Percentiles rank a stretch among this genome's conserved stretches.
These are phyloP conservation scores for Solanum sejunctum DNA, from an alignment of 257 asterid species.

Conservation along the genomic window DNA sequence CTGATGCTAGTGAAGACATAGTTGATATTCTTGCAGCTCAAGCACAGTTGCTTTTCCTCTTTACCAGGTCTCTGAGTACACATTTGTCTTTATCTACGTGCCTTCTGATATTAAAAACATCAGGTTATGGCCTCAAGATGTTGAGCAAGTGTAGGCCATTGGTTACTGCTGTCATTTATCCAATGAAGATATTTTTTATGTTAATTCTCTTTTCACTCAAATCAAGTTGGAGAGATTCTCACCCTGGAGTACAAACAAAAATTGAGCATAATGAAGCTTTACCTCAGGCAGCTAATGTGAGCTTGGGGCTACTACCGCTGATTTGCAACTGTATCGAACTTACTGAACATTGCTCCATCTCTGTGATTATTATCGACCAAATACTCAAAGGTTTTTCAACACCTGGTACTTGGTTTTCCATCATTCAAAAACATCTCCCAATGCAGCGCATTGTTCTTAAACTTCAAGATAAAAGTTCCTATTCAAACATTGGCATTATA, in stretches of 20 bases:
- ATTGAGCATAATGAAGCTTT: slow-evolving; percentile 23
- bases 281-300: slow-evolving; percentile 43
- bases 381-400: slow-evolving; percentile 57
- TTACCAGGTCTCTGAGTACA: slow-evolving; percentile 30
- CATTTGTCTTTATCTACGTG: slow-evolving; percentile 21
- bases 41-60: slow-evolving; percentile 58
- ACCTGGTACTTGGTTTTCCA: slow-evolving; percentile 66
- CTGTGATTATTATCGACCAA: slow-evolving; percentile 53
- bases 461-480: slow-evolving; percentile 40
- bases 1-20: slow-evolving; percentile 32
- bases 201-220: slow-evolving; percentile 49
- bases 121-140: slow-evolving; percentile 65
- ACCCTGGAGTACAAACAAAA: slow-evolving; percentile 1
- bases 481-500: slow-evolving; percentile 25
- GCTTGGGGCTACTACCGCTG: slow-evolving; percentile 64
- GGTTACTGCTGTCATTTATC: slow-evolving; percentile 21
- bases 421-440: slow-evolving; percentile 61
- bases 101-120: slow-evolving; percentile 45
- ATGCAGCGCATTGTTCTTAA: slow-evolving; percentile 49
- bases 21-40: slow-evolving; percentile 65
- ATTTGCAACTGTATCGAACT: slow-evolving; percentile 58
- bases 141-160: slow-evolving; percentile 35
- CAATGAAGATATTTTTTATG: slow-evolving; percentile 43
- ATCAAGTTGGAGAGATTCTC: slow-evolving; percentile 14
- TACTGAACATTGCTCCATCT: slow-evolving; percentile 42